Percentiles rank a stretch among this genome's conserved stretches.
Conservation (phyloP, 352 stramenopile species). For the Peronospora belbahrii region DNA sequence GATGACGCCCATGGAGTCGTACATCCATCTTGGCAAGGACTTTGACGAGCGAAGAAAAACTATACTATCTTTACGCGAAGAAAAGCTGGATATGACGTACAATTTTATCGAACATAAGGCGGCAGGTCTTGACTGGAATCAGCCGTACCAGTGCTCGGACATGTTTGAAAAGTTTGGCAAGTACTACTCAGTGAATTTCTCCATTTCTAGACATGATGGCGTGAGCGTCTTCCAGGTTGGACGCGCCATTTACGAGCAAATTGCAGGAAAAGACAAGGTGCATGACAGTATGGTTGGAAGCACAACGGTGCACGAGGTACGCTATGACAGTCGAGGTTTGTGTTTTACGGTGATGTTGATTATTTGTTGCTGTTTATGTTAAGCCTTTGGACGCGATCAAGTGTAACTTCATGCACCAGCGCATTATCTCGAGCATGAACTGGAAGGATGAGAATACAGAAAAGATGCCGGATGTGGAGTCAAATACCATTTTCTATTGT, state of each 20-base stretch:
- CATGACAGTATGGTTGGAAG: slow-evolving; percentile 48
- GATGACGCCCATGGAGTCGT: slow-evolving; percentile 77
- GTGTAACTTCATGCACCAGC: slow-evolving; percentile 77
- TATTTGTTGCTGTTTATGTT: background rate
- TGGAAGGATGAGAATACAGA: slow-evolving; percentile 38
- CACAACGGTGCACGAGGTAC: slow-evolving; percentile 49
- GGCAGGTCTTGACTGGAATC: slow-evolving; percentile 38
- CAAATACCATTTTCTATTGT: slow-evolving; percentile 62
- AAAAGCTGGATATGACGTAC: slow-evolving; percentile 74
- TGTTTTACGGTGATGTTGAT: background rate
- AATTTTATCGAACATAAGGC: slow-evolving; percentile 75
- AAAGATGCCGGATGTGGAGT: slow-evolving; percentile 61
- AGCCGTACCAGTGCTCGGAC: slow-evolving; percentile 68
- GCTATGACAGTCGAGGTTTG: background rate
- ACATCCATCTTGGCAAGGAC: slow-evolving; percentile 53
- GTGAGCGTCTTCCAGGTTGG: slow-evolving; percentile 55
- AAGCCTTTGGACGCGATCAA: slow-evolving; percentile 66
- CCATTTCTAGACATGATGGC: slow-evolving; percentile 64
- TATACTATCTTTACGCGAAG: slow-evolving; percentile 52
- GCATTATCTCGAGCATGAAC: slow-evolving; percentile 67
- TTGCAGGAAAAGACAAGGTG: slow-evolving; percentile 53
- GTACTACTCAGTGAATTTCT: slow-evolving; percentile 70
- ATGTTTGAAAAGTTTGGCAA: slow-evolving; percentile 81
- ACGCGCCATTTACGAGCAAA: slow-evolving; percentile 65
- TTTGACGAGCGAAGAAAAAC: slow-evolving; percentile 55